Evolutionary conservation across 257 asterid genomes (phyloP), one percentile per base, ranked within the genome.

Genomic region (Solanum bukasovii): DNA sequence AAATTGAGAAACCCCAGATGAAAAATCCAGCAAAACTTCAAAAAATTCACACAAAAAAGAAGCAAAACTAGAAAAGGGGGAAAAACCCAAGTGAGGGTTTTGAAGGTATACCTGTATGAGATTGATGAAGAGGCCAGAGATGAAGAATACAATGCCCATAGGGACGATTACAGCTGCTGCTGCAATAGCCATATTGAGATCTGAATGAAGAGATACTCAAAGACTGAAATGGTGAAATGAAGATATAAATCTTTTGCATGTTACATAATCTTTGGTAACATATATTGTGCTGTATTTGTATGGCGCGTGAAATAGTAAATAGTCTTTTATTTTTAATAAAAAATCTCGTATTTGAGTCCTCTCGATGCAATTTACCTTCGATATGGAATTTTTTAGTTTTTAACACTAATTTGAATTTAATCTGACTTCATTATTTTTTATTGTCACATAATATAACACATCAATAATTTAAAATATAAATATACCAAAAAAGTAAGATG

Each of bases 71-170:
- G 38, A 88, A n/a, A 0, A 27, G 87, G 31, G 11, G 3, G 21
- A n/a, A n/a, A 59, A n/a, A 38, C 3, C 83, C 31, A 74, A 74
- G 46, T 74, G 52, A 12, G 27, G 52, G 52, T n/a, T 68, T 27
- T 74, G 20, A 40, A 77, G 34, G 34, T 6, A 12, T 68, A 96
- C 99, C 99, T 95, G 99, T 89, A 95, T 91, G 52, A 95, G 87
- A 92, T 94, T 95, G 91, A 94, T 91, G 89, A 92, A 92, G 87
- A 96, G 95, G n/a, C 99, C 99, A 74, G 98, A 96, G 10, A 92
- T 59, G 93, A 97, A 94, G 91, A 97, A 97, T 88, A 97, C 93
- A 89, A 97, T 84, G 83, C 98, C 98, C 91, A 97, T 79, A 7
- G 98, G 99, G 87, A 96, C 88, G 88, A 96, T 88, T 73, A 96